Conservation (phyloP, 768 basidiomycete species). For the Lepiota brunneoincarnata region DNA sequence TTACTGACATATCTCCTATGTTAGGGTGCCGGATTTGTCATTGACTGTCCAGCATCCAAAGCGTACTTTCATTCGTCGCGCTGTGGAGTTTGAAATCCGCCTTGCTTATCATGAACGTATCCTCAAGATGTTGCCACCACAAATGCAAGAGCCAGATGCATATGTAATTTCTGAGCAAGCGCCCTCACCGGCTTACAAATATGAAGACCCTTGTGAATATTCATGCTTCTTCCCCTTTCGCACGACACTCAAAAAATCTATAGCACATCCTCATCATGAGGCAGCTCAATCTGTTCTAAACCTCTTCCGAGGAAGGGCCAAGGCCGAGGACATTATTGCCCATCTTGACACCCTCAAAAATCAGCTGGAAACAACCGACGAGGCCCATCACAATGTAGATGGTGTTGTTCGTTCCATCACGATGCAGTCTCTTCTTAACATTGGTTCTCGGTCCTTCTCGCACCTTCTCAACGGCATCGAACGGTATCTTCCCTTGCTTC, state of each 20-base stretch:
- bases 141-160: constrained; percentile 67
- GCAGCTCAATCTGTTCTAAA: constrained; percentile 74
- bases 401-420: constrained; percentile 71
- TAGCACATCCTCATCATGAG: constrained; percentile 79
- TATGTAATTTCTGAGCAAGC: constrained; percentile 65
- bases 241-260: neutral
- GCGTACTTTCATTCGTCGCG: constrained; percentile 81
- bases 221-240: neutral
- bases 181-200: constrained; percentile 79
- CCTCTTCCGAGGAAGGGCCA: constrained; percentile 78
- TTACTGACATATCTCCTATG: neutral
- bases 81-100: constrained; percentile 86
- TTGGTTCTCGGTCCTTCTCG: constrained; percentile 94
- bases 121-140: constrained; percentile 80
- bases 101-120: constrained; percentile 93
- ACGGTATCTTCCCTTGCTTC: constrained; percentile 80
- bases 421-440: constrained; percentile 84
- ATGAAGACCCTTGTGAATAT: constrained; percentile 71
- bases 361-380: constrained; percentile 58
- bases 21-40: constrained; percentile 82
- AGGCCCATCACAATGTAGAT: constrained; percentile 61
- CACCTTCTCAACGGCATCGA: constrained; percentile 98
- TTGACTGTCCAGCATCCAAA: constrained; percentile 79
- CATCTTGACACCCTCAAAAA: constrained; percentile 71
- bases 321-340: constrained; percentile 74